Evolutionary conservation across 257 asterid species (phyloP), one percentile per base, ranked within the genome.

Genomic region (Echites panduratus): DNA sequence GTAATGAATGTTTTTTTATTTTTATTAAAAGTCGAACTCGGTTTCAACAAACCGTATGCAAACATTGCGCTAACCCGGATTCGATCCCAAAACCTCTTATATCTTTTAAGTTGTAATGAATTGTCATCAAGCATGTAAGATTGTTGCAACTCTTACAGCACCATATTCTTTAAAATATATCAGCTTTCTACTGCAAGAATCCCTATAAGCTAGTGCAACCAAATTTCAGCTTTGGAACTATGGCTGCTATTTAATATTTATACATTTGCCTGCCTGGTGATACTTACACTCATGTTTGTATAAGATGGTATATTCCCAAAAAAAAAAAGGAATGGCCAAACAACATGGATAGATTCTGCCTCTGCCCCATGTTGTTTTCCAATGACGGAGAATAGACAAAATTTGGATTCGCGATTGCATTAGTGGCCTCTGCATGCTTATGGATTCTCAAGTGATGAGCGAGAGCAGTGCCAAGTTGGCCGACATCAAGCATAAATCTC

Each of bases 391-490:
- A 68, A 45, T 16, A 66, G 19, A 77, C 76, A 73, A 88, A 57
- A 79, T 35, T 74, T 85, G 92, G 54, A 85, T 80, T 77, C 89
- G 85, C 77, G 92, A 82, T 71, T 77, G 90, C 71, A 78, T 76
- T 66, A 95, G 76, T 62, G 90, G 79, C 76, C 79, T 85, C 84
- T 92, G 96, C 94, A 92, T 86, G 68, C 81, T 87, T 77, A 83
- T 29, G 92, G 81, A 61, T 75, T 73, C 62, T 72, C 77, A 75
- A 86, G 70, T 49, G 80, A 83, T n/a, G 85, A 50, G 87, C 84
- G 72, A 95, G 93, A 75, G 96, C 89, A 64, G 86, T 81, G 70
- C 98, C 98, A 95, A 52, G 82, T 82, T 62, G 85, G 96, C 89
- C 13, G 86, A 81, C 68, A 89, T 92, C 70, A 85, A 53, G 72